Evolutionary conservation across 768 basidiomycete species (phyloP).

Genomic region (Lanmaoa pseudosensibilis): DNA sequence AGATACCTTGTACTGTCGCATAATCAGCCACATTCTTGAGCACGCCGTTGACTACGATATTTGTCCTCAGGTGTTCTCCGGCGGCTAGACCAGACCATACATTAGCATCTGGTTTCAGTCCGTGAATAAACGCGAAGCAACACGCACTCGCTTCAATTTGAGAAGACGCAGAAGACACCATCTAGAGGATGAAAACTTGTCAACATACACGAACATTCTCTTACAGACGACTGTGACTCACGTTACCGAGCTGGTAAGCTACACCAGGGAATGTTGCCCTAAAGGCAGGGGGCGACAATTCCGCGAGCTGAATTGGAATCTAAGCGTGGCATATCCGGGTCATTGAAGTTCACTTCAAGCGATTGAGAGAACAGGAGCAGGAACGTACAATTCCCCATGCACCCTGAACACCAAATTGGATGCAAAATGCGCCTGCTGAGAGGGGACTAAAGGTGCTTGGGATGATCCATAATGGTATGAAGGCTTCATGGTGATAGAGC

Average conservation of each 20-base stretch:
- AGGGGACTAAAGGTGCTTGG: slow-evolving; percentile 67
- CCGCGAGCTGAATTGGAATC: slow-evolving; percentile 78
- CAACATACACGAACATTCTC: neutral
- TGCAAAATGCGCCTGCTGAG: slow-evolving; percentile 80
- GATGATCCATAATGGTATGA: slow-evolving; percentile 83
- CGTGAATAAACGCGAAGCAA: neutral
- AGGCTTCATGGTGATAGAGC: slow-evolving; percentile 25
- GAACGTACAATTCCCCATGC: slow-evolving; percentile 81
- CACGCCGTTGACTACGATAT: slow-evolving; percentile 41
- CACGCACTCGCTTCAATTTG: slow-evolving; percentile 42
- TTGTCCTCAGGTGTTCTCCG: slow-evolving; percentile 53
- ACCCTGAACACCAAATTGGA: slow-evolving; percentile 87
- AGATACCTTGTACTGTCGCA: slow-evolving; percentile 81
- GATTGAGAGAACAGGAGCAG: neutral
- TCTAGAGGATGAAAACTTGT: slow-evolving; percentile 31
- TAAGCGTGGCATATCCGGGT: slow-evolving; percentile 10
- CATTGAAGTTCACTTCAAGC: neutral
- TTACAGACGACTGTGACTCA: slow-evolving; percentile 7
- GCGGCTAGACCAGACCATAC: slow-evolving; percentile 44
- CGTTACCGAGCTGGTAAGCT: slow-evolving; percentile 81
- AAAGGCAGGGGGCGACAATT: slow-evolving; percentile 87
- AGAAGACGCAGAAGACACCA: slow-evolving; percentile 70
- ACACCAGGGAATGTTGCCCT: slow-evolving; percentile 86
- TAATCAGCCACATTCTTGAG: slow-evolving; percentile 56
- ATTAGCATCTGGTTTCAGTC: neutral